Evolutionary conservation across 2,329 filamentous ascomycete genomes (phyloP), one percentile per base, ranked within the genome.

Genomic region (Ceratocystis huliohia): DNA sequence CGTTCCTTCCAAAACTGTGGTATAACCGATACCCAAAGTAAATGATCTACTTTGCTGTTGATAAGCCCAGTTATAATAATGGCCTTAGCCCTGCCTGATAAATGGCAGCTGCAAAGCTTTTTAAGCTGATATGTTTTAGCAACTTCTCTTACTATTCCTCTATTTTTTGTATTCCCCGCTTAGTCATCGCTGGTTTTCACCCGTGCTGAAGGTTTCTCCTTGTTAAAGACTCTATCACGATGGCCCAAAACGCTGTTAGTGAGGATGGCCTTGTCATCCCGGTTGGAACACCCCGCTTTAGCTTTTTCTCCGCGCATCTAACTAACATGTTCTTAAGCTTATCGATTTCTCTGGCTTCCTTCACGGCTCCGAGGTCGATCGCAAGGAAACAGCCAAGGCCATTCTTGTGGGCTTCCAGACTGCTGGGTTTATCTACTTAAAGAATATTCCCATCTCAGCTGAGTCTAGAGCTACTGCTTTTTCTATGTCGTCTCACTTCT

Each of bases 381-480:
- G 87, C 71, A 77, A 81, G 63, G 76, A 81, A 56, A 85, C 88
- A 1, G 91, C 91, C 25, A 76, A 84, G 65, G 84, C 87, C 50
- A 86, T 96, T 70, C 84, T 93, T 13, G 73, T 84, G 65, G 91
- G 89, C 53, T 96, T 96, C 78, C 88, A 91, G 72, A 87, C 83
- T 1, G 88, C 91, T 1, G 92, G 92, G 67, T 96, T 96, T 79
- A 83, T 96, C 73, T 96, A 96, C 76, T 83, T 96, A 48, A 86
- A 86, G 71, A 89, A 93, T 75, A 86, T 93, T 70, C 83, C 88
- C 50, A 87, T 96, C 68, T 76, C 85, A 0, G 72, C 82, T 2
- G 76, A 81, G 7, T 80, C 81, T 8, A 77, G 91, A 13, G 74
- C 81, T 68, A 75, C 81, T 67, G 81, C 87, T 68, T 95, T 94